phyloP scores from a whole-genome alignment of 1,284 basidiomycete species.

The Limonomyces culmigenus region DNA sequence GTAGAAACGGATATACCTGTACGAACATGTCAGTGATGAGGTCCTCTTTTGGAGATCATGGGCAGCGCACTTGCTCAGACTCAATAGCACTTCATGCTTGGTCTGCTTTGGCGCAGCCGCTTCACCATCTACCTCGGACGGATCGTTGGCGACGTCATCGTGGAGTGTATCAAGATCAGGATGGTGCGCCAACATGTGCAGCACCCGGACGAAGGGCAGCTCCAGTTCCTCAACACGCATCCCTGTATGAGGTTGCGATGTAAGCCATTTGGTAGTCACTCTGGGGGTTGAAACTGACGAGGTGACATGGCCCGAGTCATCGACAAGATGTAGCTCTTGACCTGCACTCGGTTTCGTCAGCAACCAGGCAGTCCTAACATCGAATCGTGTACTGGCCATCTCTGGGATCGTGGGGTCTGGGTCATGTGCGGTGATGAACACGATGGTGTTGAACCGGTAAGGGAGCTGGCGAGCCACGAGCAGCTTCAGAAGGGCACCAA shows the following conservation, averaged over 20 bases:
- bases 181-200: constrained; percentile 86
- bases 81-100: no score
- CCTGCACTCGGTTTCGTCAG: no score
- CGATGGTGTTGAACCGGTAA: constrained; percentile 65
- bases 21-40: no score
- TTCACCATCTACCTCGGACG: not conserved
- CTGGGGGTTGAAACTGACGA: constrained; percentile 17
- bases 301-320: constrained; percentile 22
- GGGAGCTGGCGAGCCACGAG: constrained; percentile 47
- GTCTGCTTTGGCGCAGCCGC: not conserved
- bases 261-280: not conserved
- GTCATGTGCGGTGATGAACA: constrained; percentile 83
- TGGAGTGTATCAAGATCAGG: constrained; percentile 58
- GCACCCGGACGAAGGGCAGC: constrained; percentile 66
- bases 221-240: constrained; percentile 58
- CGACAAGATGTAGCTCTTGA: not conserved
- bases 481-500: constrained; percentile 59
- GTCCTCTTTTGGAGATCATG: not conserved
- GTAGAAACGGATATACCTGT: constrained; percentile 88
- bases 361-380: not conserved
- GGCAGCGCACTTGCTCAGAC: no score
- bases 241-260: constrained; percentile 17
- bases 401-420: constrained; percentile 69
- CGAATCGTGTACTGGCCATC: constrained; percentile 23
- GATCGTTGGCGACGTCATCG: not conserved